Evolutionary conservation across 768 basidiomycete genomes (phyloP), one percentile per base, ranked within the genome.

Genomic region (Rickenella mellea): DNA sequence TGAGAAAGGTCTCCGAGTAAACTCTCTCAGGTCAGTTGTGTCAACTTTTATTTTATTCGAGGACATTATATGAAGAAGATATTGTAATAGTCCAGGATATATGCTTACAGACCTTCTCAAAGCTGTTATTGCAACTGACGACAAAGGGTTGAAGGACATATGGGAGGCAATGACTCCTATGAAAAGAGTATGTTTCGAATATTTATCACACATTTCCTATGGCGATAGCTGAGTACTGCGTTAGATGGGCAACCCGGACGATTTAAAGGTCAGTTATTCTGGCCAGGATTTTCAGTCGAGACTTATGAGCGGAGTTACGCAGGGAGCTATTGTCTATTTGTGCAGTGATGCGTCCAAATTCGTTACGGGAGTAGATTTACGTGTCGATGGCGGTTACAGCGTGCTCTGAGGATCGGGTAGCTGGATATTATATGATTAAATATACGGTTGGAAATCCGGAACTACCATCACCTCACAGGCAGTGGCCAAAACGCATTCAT

Each of bases 321-420:
- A 86, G 83, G 86, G 86, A 14, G 90, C 93, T 20, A 72, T 94
- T 52, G 85, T 97, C 42, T 94, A 84, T 61, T 72, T 98, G 11
- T 80, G 83, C 7, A 90, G 86, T 49, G 92, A 96, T 59, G 89
- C 91, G 5, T 86, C 84, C 40, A 76, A 73, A 43, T 97, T 92
- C 61, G 81, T 90, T 70, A 94, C 93, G 2, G 92, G 91, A 6
- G 65, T 83, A 12, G 89, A 89, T 51, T 63, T 89, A 43, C 78
- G 81, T 9, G 77, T 96, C 32, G 93, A 97, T 54, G 92, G 92
- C 15, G 91, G 91, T 5, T 93, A 93, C 63, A 88, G 86, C 59
- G 53, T 67, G 31, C 67, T 84, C 49, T 87, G 65, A 59, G 27
- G 9, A 22, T n/a, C n/a, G n/a, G n/a, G n/a, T n/a, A n/a, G n/a